A percentile compares a stretch with the other conserved stretches of the same genome.
Conservation (phyloP, 306 rosid species). For the Parietaria judaica region DNA sequence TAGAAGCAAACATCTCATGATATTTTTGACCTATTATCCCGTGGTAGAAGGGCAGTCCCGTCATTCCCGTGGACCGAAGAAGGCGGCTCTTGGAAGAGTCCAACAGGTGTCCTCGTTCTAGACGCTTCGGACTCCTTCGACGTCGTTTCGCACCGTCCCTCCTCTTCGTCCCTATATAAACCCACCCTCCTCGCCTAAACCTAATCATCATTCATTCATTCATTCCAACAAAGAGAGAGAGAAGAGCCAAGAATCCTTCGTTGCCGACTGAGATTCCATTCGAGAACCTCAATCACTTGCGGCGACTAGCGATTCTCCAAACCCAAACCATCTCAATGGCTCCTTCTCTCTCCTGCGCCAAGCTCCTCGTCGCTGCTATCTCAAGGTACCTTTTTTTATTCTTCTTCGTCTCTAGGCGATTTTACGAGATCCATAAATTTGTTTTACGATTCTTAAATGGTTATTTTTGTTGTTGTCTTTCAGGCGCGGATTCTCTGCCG, state of each 20-base stretch:
- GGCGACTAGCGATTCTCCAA: constrained; percentile 10
- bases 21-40: too few species aligned
- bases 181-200: neutral
- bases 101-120: constrained; percentile 30
- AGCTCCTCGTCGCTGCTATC: constrained; percentile 42
- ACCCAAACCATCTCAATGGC: constrained; percentile 29
- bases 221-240: neutral
- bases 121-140: constrained; percentile 2
- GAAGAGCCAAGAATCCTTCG: constrained; percentile 11
- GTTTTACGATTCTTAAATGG: neutral
- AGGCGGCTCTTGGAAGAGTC: neutral
- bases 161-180: too few species aligned
- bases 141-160: neutral
- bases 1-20: too few species aligned
- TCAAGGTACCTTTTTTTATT: constrained; percentile 36
- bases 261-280: constrained; percentile 21
- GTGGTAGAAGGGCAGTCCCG: neutral
- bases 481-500: constrained; percentile 66
- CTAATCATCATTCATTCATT: neutral
- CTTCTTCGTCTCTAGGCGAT: neutral
- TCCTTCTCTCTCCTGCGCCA: constrained; percentile 66
- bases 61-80: neutral
- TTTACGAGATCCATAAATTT: neutral
- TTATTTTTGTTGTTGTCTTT: neutral
- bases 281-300: constrained; percentile 16